Percentiles rank a stretch among this genome's conserved stretches.
Evolutionary conservation across 139 green algal genomes (phyloP).

Genomic region (Marvania coccoides): DNA sequence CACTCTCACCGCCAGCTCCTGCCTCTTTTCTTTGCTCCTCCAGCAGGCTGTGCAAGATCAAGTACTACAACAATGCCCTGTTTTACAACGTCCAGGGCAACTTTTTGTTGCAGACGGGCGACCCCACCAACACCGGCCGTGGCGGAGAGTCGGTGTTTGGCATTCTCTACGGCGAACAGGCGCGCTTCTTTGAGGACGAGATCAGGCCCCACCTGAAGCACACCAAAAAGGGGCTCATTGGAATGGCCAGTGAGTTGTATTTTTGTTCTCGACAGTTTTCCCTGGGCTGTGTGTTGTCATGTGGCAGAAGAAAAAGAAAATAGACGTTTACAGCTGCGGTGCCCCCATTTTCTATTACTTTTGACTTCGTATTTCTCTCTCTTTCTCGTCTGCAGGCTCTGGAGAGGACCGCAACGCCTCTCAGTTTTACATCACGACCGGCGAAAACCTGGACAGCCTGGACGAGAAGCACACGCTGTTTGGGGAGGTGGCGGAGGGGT

Average conservation of each 20-base stretch:
- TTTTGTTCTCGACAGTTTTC: not conserved
- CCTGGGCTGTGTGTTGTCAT: not conserved
- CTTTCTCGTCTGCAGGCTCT: conserved; percentile 10
- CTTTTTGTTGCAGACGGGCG: conserved; percentile 86
- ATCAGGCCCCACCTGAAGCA: conserved; percentile 79
- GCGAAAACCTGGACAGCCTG: conserved; percentile 62
- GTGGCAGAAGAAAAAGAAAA: not conserved
- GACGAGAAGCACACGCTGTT: conserved; percentile 95
- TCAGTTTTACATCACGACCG: conserved; percentile 90
- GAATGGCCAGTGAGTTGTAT: conserved; percentile 70
- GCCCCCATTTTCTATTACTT: not conserved
- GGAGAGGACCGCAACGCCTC: conserved; percentile 69
- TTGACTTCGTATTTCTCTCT: not conserved
- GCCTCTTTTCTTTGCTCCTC: not conserved
- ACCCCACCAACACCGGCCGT: conserved; percentile 79
- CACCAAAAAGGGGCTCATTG: conserved; percentile 65
- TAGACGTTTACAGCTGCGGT: not conserved
- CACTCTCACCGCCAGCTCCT: not conserved
- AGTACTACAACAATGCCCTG: conserved; percentile 90
- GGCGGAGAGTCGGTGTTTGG: conserved; percentile 84
- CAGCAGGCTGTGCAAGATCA: conserved; percentile 61
- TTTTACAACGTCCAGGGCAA: conserved; percentile 84
- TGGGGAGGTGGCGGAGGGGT: conserved; percentile 79
- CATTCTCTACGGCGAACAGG: conserved; percentile 52
- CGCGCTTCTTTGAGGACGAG: conserved; percentile 93